These are phyloP conservation scores for Plasmodium adleri DNA, from an alignment of 169 alveolate genomes.

Conservation along the genomic window DNA sequence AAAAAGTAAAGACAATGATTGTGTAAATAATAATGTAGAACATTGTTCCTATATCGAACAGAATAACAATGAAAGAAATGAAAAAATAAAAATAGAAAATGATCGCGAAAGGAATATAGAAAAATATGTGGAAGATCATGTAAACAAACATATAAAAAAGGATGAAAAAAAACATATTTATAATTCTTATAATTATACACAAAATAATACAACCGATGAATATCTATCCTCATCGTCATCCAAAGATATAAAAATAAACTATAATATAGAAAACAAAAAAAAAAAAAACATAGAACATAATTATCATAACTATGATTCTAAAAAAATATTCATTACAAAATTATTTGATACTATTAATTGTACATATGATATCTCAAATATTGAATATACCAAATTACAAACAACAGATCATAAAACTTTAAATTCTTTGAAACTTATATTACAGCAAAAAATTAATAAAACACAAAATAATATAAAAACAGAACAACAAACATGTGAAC, in stretches of 20 bases:
- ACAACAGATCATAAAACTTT: constrained; percentile 36
- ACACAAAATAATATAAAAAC: background rate
- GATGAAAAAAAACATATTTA: background rate
- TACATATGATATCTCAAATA: constrained; percentile 32
- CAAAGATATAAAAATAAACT: background rate
- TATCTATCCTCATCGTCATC: background rate
- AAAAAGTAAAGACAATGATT: background rate
- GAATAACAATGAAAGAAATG: background rate
- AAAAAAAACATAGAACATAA: background rate
- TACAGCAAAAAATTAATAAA: constrained; percentile 50
- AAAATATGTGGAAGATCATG: background rate
- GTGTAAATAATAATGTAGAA: background rate
- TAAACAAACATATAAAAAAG: background rate
- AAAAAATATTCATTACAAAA: constrained; percentile 53
- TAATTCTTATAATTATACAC: background rate
- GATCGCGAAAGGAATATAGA: background rate
- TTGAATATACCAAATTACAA: constrained; percentile 40
- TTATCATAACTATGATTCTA: background rate
- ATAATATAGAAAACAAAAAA: background rate
- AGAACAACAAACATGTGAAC: background rate
- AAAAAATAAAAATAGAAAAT: background rate
- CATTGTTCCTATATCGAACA: background rate
- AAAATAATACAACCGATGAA: background rate
- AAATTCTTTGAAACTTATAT: constrained; percentile 24
- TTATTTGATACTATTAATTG: constrained; percentile 59